Evolutionary conservation across 108 stramenopile species (phyloP).

Genomic region (Parietichytrium sp.): DNA sequence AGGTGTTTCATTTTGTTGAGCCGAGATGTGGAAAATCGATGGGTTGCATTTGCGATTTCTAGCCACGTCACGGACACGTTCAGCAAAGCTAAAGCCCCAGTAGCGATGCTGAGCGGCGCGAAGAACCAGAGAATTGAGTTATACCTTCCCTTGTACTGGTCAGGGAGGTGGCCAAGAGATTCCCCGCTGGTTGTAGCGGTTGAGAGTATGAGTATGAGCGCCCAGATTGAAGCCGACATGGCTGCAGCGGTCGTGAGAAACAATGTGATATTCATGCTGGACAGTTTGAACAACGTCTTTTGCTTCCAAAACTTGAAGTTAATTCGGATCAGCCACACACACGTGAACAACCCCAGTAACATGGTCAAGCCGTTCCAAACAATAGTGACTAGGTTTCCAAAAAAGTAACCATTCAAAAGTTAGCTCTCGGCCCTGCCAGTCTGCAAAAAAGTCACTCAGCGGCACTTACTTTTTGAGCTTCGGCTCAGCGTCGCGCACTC

Average conservation of each 20-base stretch:
- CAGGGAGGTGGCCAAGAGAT: neutral
- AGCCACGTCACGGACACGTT: neutral
- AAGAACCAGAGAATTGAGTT: neutral
- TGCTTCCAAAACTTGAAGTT: neutral
- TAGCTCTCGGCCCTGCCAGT: too few species aligned
- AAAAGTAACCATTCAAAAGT: too few species aligned
- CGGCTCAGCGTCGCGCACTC: too few species aligned
- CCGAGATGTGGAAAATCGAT: neutral
- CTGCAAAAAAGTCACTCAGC: too few species aligned
- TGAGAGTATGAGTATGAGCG: neutral
- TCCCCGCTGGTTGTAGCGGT: neutral
- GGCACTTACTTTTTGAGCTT: too few species aligned
- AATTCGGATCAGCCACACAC: neutral
- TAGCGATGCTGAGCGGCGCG: neutral
- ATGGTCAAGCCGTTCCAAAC: neutral
- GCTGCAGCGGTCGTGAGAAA: neutral
- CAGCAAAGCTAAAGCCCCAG: neutral
- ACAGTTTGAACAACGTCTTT: neutral
- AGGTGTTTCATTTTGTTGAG: neutral
- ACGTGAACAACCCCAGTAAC: neutral
- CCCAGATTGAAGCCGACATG: neutral
- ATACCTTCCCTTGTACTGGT: constrained; percentile 11
- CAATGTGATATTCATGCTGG: neutral
- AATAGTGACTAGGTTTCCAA: too few species aligned
- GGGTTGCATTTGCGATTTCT: neutral